Evolutionary conservation across 176 grass and related monocot genomes (phyloP), one percentile per base, ranked within the genome.

Genomic region (Eleusine indica): DNA sequence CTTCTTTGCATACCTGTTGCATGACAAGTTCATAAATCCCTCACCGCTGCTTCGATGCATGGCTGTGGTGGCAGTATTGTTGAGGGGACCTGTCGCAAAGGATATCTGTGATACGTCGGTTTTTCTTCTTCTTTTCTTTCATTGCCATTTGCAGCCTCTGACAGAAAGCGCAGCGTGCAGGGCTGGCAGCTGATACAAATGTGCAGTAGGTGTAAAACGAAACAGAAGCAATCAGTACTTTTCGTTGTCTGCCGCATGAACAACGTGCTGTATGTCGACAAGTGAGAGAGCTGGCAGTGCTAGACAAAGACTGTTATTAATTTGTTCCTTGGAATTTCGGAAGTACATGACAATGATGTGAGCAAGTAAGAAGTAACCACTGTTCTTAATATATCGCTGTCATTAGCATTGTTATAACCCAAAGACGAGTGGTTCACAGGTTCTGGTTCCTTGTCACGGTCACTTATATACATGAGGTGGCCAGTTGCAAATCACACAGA

Each of bases 401-500:
- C 64, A 66, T 16, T 66, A 41, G 38, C 38, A 46, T 66, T 75
- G 62, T 62, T 28, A 18, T 11, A 66, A 74, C 58, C 60, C 58
- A 39, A 49, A 40, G 9, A 51, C 18, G 44, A 75, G 21, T 41
- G 48, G 44, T 47, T 47, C 74, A 29, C 41, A 35, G 43, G 29
- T 17, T 80, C 74, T 19, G 53, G 46, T 25, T 61, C 73, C 49
- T 56, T 68, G 77, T 46, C 80, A 11, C 22, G 35, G 37, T n/a
- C 67, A 88, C n/a, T 28, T 35, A 35, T 65, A 57, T 44, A 5
- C 63, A 66, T 15, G 63, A 37, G 53, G n/a, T 87, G 79, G 52
- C n/a, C 7, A 68, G 17, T 35, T 63, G 73, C 51, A 76, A 74
- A 82, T 72, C 80, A 70, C 72, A 73, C 25, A 10, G 79, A 9